These are phyloP conservation scores for Pelagomonas calceolata DNA, from an alignment of 108 stramenopile genomes.

Conservation along the genomic window DNA sequence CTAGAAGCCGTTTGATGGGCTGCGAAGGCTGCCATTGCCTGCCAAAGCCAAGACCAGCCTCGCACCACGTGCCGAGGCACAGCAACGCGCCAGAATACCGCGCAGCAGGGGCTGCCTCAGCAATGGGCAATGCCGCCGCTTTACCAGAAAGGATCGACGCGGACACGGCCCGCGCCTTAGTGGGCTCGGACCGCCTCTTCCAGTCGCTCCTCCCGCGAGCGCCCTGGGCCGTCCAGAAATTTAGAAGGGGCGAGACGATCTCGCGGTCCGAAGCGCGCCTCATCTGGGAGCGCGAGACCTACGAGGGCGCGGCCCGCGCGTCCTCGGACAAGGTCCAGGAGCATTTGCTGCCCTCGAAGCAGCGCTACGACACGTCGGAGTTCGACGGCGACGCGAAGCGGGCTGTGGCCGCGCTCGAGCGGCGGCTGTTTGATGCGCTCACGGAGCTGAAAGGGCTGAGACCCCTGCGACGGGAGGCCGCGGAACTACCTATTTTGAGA, in stretches of 20 bases:
- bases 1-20: too few species aligned
- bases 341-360: background rate
- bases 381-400: background rate
- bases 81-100: too few species aligned
- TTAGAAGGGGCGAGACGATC: background rate
- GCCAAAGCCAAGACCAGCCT: too few species aligned
- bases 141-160: background rate
- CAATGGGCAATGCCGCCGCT: background rate
- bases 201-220: background rate
- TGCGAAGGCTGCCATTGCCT: too few species aligned
- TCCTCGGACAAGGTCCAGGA: background rate
- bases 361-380: background rate
- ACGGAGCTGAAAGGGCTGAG: background rate
- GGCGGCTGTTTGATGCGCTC: background rate
- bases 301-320: background rate
- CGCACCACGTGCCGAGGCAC: too few species aligned
- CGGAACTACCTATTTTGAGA: background rate
- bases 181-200: background rate
- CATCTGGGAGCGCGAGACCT: constrained; percentile 1
- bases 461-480: background rate
- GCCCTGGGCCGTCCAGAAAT: background rate
- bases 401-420: background rate
- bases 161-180: background rate
- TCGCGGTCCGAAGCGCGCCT: background rate
- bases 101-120: too few species aligned